A percentile compares a stretch with the other conserved stretches of the same genome.
Evolutionary conservation across 371 early-diverging fungal genomes (phyloP).

Genomic region (Nematocida ironsii): DNA sequence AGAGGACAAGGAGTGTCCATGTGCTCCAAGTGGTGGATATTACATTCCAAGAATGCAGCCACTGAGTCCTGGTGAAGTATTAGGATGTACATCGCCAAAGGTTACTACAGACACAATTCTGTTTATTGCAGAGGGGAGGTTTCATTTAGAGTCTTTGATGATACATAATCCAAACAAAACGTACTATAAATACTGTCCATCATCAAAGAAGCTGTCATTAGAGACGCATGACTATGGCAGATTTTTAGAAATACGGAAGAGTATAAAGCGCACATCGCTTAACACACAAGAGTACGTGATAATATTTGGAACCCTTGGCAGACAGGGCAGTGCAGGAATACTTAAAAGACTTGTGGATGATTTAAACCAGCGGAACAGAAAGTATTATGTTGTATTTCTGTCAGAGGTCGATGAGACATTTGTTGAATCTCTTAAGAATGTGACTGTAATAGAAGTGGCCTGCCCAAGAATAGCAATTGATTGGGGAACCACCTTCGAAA

Average conservation of each 20-base stretch:
- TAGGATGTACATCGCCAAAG: slow-evolving; percentile 96
- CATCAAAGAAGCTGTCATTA: slow-evolving; percentile 79
- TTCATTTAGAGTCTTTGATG: slow-evolving; percentile 98
- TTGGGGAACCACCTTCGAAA: slow-evolving; percentile 92
- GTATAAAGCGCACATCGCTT: slow-evolving; percentile 70
- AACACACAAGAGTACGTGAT: slow-evolving; percentile 77
- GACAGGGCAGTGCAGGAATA: slow-evolving; percentile 89
- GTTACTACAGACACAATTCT: slow-evolving; percentile 71
- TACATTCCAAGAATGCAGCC: slow-evolving; percentile 82
- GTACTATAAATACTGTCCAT: slow-evolving; percentile 94
- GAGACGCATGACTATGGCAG: slow-evolving; percentile 86
- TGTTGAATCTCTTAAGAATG: slow-evolving; percentile 61
- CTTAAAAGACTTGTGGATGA: slow-evolving; percentile 71
- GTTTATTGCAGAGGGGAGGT: slow-evolving; percentile 89
- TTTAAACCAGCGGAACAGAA: slow-evolving; percentile 73
- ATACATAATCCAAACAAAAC: slow-evolving; percentile 86
- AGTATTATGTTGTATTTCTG: slow-evolving; percentile 68
- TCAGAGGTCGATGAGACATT: slow-evolving; percentile 68
- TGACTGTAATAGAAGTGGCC: slow-evolving; percentile 85
- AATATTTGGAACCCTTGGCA: slow-evolving; percentile 90
- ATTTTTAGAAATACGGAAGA: slow-evolving; percentile 79
- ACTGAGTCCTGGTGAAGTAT: slow-evolving; percentile 88
- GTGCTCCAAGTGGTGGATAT: not conserved
- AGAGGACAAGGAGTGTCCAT: not conserved
- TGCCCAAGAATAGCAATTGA: slow-evolving; percentile 96